These are phyloP conservation scores for Tubosaeta sp. DNA, from an alignment of 768 basidiomycete species.

Conservation along the genomic window DNA sequence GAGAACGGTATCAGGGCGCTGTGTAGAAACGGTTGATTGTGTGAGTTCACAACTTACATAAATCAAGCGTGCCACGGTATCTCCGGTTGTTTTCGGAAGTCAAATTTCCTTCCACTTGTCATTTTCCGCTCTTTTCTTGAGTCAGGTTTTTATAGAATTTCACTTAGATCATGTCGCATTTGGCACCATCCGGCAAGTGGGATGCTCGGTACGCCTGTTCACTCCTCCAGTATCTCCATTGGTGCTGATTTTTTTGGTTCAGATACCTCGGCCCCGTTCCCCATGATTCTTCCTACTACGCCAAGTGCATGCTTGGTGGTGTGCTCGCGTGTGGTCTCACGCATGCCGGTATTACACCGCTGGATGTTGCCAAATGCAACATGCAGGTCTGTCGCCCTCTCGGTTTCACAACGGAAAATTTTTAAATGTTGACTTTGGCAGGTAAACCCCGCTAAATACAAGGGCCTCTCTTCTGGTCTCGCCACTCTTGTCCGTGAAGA, in stretches of 20 bases:
- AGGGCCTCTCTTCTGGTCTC: constrained; percentile 57
- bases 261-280: constrained; percentile 71
- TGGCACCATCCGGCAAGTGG: constrained; percentile 58
- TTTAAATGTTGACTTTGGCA: constrained; percentile 19
- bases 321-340: constrained; percentile 83
- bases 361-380: constrained; percentile 89
- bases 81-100: neutral
- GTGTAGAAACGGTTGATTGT: neutral
- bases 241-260: neutral
- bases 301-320: constrained; percentile 88
- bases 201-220: constrained; percentile 56
- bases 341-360: constrained; percentile 82
- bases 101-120: neutral
- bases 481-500: constrained; percentile 71
- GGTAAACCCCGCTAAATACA: constrained; percentile 77
- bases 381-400: constrained; percentile 61
- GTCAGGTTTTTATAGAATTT: constrained; percentile 26
- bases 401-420: no score
- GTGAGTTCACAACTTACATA: neutral
- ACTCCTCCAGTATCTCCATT: neutral
- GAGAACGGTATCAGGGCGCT: neutral
- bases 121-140: neutral
- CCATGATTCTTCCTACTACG: constrained; percentile 71
- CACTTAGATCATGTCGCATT: constrained; percentile 43
- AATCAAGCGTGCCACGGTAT: neutral